Evolutionary conservation across 306 rosid genomes (phyloP).

Genomic region (Corylus americana): DNA sequence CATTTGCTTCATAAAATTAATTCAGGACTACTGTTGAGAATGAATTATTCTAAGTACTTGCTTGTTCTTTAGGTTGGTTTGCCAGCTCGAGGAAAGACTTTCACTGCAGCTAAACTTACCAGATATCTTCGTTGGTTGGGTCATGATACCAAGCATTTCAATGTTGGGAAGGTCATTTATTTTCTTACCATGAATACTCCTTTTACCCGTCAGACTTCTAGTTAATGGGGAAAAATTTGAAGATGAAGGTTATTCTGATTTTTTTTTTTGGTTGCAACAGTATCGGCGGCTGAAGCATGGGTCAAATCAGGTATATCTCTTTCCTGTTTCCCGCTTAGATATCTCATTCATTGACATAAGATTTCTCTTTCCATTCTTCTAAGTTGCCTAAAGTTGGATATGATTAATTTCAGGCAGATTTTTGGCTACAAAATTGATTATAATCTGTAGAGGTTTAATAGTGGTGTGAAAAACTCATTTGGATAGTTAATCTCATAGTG

Average conservation of each 20-base stretch:
- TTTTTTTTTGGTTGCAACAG: conserved; percentile 49
- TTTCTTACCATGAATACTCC: conserved; percentile 36
- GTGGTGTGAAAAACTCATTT: not conserved
- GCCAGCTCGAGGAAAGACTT: conserved; percentile 99
- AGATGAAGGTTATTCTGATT: conserved; percentile 30
- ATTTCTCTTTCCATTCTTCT: not conserved
- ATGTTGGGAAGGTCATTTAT: conserved; percentile 88
- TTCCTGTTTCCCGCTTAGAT: not conserved
- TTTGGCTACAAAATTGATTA: conserved; percentile 8
- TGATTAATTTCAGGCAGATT: not conserved
- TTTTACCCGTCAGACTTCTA: conserved; percentile 23
- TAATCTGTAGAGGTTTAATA: not conserved
- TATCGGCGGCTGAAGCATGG: conserved; percentile 99
- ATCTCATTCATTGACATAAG: not conserved
- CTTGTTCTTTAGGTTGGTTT: conserved; percentile 76
- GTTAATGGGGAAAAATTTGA: conserved; percentile 19
- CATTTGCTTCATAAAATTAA: conserved; percentile 14
- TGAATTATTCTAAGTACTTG: conserved; percentile 28
- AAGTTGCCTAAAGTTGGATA: conserved; percentile 7
- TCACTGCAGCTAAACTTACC: conserved; percentile 98
- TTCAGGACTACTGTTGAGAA: conserved; percentile 17
- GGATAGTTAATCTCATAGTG: not conserved
- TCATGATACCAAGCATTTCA: conserved; percentile 97
- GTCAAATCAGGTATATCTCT: conserved; percentile 67
- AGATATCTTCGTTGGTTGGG: conserved; percentile 99